phyloP scores from a whole-genome alignment of 768 basidiomycete species.

The Pleurotus sapidus region DNA sequence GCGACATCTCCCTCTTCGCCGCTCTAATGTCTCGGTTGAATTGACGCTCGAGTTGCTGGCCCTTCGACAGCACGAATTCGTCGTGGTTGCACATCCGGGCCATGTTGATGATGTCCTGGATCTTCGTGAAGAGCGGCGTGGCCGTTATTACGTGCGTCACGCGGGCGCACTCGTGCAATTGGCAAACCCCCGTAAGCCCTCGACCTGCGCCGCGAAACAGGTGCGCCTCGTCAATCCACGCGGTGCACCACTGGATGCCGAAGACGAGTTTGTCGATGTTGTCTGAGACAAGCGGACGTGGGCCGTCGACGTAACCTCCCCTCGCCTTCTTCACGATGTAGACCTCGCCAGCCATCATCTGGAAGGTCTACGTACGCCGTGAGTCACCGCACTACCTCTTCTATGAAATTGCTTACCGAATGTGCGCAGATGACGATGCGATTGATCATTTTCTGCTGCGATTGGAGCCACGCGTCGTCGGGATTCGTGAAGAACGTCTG shows the following conservation, averaged over 20 bases:
- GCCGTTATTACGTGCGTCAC: conserved; percentile 7
- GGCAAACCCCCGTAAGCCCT: conserved; percentile 7
- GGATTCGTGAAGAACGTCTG: neutral
- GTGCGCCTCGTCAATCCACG: conserved; percentile 13
- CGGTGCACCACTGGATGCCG: neutral
- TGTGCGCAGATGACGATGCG: neutral
- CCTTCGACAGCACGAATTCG: neutral
- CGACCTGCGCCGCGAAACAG: conserved; percentile 9
- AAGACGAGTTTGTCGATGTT: neutral
- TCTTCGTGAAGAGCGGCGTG: conserved; percentile 9
- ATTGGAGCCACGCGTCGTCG: neutral
- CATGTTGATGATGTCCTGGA: conserved; percentile 6
- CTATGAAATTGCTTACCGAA: neutral
- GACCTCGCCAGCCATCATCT: neutral
- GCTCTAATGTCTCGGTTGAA: neutral
- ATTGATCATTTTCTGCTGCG: neutral
- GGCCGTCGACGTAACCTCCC: too few relatives aligned
- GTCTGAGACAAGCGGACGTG: too few relatives aligned
- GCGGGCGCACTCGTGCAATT: neutral
- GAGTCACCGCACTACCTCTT: neutral
- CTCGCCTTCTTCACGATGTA: neutral
- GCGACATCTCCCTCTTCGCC: neutral
- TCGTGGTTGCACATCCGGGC: conserved; percentile 1
- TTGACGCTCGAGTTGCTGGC: neutral
- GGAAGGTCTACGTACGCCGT: neutral